phyloP scores from a whole-genome alignment of 768 basidiomycete species.

The Tulasnella sp. region DNA sequence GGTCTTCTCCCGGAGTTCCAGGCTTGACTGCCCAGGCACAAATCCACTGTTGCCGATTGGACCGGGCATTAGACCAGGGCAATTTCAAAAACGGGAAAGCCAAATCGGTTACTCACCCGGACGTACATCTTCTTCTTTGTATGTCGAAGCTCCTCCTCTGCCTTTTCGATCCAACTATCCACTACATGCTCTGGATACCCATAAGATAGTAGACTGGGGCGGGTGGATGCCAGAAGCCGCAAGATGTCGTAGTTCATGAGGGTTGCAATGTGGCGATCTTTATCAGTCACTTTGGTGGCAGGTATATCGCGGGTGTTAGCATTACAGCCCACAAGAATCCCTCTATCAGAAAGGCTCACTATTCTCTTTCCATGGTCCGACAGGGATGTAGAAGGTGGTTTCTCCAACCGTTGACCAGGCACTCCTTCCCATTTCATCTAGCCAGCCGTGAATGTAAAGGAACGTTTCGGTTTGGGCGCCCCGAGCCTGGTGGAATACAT shows the following conservation, averaged over 20 bases:
- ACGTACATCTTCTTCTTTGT: background rate
- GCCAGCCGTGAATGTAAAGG: background rate
- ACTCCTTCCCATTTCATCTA: background rate
- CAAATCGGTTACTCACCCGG: background rate
- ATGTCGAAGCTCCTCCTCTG: background rate
- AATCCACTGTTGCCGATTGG: background rate
- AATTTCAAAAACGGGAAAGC: no score
- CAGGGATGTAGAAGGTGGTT: background rate
- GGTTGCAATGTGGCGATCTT: slow-evolving; percentile 20
- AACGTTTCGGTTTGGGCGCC: background rate
- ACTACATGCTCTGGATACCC: slow-evolving; percentile 21
- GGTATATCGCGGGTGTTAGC: background rate
- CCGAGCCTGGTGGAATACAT: slow-evolving; percentile 1
- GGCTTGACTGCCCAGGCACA: background rate
- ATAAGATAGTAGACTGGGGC: slow-evolving; percentile 12
- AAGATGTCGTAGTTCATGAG: background rate
- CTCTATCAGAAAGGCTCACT: background rate
- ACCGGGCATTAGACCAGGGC: no score
- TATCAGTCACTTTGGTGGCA: slow-evolving; percentile 13
- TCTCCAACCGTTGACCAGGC: slow-evolving; percentile 11
- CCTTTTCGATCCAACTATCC: slow-evolving; percentile 14
- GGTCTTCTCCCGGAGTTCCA: background rate
- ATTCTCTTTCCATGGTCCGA: slow-evolving; percentile 29
- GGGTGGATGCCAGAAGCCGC: background rate
- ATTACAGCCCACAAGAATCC: background rate